Evolutionary conservation across 2,329 filamentous ascomycete genomes (phyloP), one percentile per base, ranked within the genome.

Genomic region (Sporothrix luriei): DNA sequence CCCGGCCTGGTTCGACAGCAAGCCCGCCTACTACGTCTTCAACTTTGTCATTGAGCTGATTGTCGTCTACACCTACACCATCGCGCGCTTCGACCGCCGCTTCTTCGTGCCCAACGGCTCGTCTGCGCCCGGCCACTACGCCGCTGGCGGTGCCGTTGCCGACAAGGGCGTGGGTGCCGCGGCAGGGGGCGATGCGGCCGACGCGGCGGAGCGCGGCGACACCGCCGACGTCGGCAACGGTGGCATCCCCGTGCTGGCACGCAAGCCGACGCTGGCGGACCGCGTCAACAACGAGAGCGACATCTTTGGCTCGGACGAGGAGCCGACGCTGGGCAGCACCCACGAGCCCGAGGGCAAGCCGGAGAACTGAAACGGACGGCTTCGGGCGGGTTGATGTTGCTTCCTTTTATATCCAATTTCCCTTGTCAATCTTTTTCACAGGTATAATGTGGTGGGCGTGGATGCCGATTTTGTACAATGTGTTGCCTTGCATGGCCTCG

Each of bases 21-120:
- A 90, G 77, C 85, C 88, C 1, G 87, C 86, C 75, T 97, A 93
- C 81, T 97, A 95, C 80, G 80, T 88, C 76, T 91, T 95, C 81
- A 91, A 92, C 80, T 96, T 91, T 76, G 82, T 81, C 19, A 82
- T 94, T 49, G 93, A 97, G 79, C 80, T 94, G 52, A 76, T 90
- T 29, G 87, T 93, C 49, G 84, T 94, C 4, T 85, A 84, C 68
- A 80, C 89, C 10, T 94, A 91, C 78, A 84, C 89, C 0, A 75
- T 90, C 19, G 78, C 84, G 24, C 85, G 93, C 43, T 88, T 95
- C 72, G 93, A 97, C 77, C 83, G 84, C 72, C 86, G 91, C 54
- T 96, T 94, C 80, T 84, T 90, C 76, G 81, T 95, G 29, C 91
- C 91, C 0, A 82, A 95, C 76, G 90, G 90, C 57, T 88, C 88